Conservation (phyloP, 148 eudicot species). For the Spergularia bocconei region DNA sequence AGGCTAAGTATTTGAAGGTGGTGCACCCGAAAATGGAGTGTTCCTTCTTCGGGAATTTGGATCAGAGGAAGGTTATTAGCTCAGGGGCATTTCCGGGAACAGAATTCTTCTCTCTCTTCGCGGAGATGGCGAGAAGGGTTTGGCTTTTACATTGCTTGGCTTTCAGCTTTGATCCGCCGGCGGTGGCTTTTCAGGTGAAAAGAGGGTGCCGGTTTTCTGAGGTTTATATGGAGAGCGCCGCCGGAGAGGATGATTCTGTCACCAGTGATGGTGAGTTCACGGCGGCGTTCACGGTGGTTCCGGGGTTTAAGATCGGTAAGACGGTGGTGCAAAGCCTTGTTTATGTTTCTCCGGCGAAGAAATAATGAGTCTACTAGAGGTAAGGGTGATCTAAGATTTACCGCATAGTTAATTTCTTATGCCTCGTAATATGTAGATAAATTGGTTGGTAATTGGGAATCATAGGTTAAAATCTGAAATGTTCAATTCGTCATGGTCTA, state of each 20-base stretch:
- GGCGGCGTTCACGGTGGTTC: conserved; percentile 76
- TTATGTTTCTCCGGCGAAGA: conserved; percentile 39
- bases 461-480: not conserved
- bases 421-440: not conserved
- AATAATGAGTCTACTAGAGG: not conserved
- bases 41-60: conserved; percentile 73
- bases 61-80: conserved; percentile 61
- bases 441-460: not conserved
- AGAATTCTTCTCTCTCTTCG: conserved; percentile 56
- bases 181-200: conserved; percentile 59
- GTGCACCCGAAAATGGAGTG: conserved; percentile 94
- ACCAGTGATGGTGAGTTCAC: conserved; percentile 23
- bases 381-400: not conserved
- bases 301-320: conserved; percentile 83
- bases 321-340: conserved; percentile 81
- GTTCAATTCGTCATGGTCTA: not conserved
- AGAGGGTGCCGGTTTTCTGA: conserved; percentile 64
- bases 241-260: conserved; percentile 27
- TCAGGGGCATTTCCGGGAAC: conserved; percentile 64
- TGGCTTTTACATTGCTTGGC: conserved; percentile 82
- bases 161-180: conserved; percentile 50
- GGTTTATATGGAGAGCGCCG: conserved; percentile 78
- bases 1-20: conserved; percentile 58
- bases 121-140: conserved; percentile 70
- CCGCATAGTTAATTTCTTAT: not conserved